Evolutionary conservation across 441 rosid species (phyloP).

Genomic region (Cnidoscolus chayamansa): DNA sequence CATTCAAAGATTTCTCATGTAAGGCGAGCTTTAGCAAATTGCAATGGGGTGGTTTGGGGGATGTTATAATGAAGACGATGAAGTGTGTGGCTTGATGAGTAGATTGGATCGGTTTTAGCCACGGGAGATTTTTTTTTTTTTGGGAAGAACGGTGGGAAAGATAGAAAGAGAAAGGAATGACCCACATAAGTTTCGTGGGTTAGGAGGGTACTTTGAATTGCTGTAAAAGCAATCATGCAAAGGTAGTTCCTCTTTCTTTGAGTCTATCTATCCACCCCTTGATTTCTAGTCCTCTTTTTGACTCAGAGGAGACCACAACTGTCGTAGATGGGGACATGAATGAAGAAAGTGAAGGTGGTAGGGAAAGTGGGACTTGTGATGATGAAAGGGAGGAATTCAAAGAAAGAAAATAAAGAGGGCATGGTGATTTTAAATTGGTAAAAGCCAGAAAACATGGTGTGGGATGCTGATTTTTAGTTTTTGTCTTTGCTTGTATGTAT

Average conservation of each 20-base stretch:
- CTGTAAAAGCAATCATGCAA: conserved; percentile 33
- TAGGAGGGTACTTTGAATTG: conserved; percentile 30
- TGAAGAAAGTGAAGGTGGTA: conserved; percentile 41
- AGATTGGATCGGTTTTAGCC: too few relatives aligned
- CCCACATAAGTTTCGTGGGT: conserved; percentile 15
- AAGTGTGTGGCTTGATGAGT: conserved; percentile 4
- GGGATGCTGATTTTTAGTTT: conserved; percentile 5
- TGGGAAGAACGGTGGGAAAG: conserved; percentile 9
- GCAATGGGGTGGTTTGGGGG: not conserved
- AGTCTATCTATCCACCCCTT: conserved; percentile 20
- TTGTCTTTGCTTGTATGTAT: conserved; percentile 15
- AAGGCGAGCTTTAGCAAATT: not conserved
- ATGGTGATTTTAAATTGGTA: not conserved
- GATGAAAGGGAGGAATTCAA: conserved; percentile 26
- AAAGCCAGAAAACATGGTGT: conserved; percentile 27
- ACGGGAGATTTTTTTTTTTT: not conserved
- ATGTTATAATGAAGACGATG: not conserved
- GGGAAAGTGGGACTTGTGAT: conserved; percentile 35
- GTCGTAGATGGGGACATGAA: conserved; percentile 31
- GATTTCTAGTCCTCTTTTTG: conserved; percentile 30
- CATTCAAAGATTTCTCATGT: not conserved
- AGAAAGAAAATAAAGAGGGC: not conserved
- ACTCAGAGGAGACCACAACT: conserved; percentile 32
- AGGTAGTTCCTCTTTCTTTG: conserved; percentile 24
- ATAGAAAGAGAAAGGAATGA: conserved; percentile 10